Base-by-base conservation (phyloP, 805 yeast genomes). In the Pichia kluyveri region DNA sequence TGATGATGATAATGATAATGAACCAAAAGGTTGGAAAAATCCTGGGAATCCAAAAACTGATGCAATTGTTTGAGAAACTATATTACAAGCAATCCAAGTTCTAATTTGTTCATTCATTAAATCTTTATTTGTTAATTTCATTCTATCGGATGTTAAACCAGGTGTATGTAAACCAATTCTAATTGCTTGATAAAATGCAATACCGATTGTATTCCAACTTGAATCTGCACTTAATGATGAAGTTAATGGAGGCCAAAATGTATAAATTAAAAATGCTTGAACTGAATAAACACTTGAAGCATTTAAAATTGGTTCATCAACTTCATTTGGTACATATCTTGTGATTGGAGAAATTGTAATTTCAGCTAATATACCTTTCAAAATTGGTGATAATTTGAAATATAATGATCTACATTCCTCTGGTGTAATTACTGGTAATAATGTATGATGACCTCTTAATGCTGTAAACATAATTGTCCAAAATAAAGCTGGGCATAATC, bases 241-340 rank as follows among this genome's bases (percentile, higher is more conserved):
- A 0, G 96, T 87, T 38, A 90, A 74, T 4, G 97, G 96, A 0
- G 98, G 98, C 99, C 98, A 91, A 62, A 83, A 80, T 0, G 97
- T 83, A 65, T 86, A 88, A 2, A 91, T 69, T 28, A 91, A 67
- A 53, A 91, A 83, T 0, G 97, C 97, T 63, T 91, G 99, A 0
- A 91, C 97, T 0, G 96, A 85, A 60, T 83, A 91, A 0, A 91
- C 96, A 23, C 95, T 83, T 5, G 96, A 86, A 2, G 89, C 91
- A 57, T 90, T 90, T 59, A 87, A 70, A 12, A 86, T 76, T 1
- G 96, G 95, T 55, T 83, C 90, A 54, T 83, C 90, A 44, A 76
- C 78, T 55, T 82, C 93, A 2, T 82, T 73, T 2, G 95, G 93
- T 26, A 82, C 78, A 59, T 84, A 86, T 53, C 96, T 70, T 5